Base-by-base conservation (phyloP, 2,329 filamentous ascomycete species). In the Calonectria hongkongensis region DNA sequence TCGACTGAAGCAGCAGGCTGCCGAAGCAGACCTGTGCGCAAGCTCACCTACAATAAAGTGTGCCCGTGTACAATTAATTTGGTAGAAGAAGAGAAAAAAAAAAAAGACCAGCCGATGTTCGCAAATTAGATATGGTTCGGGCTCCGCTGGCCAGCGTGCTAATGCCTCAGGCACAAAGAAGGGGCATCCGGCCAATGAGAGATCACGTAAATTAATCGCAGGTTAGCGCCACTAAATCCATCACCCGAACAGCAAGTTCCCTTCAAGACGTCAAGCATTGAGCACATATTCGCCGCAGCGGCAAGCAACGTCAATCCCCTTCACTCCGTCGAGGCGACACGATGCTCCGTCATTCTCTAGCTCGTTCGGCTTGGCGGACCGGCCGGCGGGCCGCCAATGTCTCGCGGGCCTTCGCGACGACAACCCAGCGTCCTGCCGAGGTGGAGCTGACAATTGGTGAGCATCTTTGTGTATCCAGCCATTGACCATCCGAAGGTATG, bases 361-460 rank as follows among this genome's bases (percentile, higher is more conserved):
- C 90, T 86, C 91, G 91, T 87, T 92, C 91, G 88, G 89, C 91
- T 87, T 90, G 90, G 89, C 90, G 91, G 89, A 89, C 89, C 81
- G 87, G 89, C 86, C 88, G 88, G 84, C 89, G 88, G 83, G 87
- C 87, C 83, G 87, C 86, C 84, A 87, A 86, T 84, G 91, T 91
- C 86, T 89, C 92, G 85, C 92, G 95, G 87, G 88, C 94, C 82
- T 98, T 99, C 89, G 91, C 94, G 86, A 94, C 93, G 81, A 95
- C 94, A 79, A 87, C 91, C 83, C 91, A 90, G 86, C 92, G 95
- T 85, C 91, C 91, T 81, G 96, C 95, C 80, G 95, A 98, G 89
- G 96, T 99, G 83, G 95, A 98, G 91, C 92, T 99, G 86, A 99
- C 96, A 83, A 92, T 98, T 89, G 95, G 95, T 97, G 82, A 83